Conservation (phyloP, 169 alveolate species). For the Plasmodium relictum region DNA sequence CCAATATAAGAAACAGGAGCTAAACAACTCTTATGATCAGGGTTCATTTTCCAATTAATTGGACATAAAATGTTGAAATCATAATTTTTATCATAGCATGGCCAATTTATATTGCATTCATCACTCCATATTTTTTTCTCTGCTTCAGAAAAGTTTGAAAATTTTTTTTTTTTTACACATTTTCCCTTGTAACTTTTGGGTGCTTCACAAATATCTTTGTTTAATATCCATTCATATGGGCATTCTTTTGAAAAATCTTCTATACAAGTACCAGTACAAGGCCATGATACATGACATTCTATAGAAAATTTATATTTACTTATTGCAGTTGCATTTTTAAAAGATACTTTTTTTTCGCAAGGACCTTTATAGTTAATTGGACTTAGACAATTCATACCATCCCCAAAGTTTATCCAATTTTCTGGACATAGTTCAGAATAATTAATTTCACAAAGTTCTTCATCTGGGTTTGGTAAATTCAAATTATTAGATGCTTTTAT, state of each 20-base stretch:
- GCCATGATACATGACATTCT: conserved; percentile 65
- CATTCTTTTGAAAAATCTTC: conserved; percentile 21
- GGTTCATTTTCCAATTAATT: conserved; percentile 76
- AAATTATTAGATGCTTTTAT: conserved; percentile 77
- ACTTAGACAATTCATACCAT: conserved; percentile 70
- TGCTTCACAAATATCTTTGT: conserved; percentile 79
- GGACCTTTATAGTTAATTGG: conserved; percentile 53
- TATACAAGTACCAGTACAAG: conserved; percentile 36
- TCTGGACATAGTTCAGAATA: conserved; percentile 85
- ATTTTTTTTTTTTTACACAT: conserved; percentile 80
- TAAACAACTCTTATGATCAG: conserved; percentile 77
- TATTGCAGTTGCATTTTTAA: conserved; percentile 36
- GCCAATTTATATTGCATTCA: conserved; percentile 82
- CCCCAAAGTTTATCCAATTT: conserved; percentile 80
- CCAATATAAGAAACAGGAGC: conserved; percentile 82
- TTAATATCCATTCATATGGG: conserved; percentile 54
- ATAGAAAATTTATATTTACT: conserved; percentile 44
- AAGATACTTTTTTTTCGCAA: conserved; percentile 53
- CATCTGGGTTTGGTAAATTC: conserved; percentile 74
- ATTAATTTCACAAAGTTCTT: conserved; percentile 80
- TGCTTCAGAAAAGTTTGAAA: conserved; percentile 73
- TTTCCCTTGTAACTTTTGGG: conserved; percentile 76
- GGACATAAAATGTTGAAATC: conserved; percentile 33
- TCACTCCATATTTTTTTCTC: conserved; percentile 79
- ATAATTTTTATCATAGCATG: conserved; percentile 73